Evolutionary conservation across 2,329 filamentous ascomycete species (phyloP).

Genomic region (Hortaea werneckii): DNA sequence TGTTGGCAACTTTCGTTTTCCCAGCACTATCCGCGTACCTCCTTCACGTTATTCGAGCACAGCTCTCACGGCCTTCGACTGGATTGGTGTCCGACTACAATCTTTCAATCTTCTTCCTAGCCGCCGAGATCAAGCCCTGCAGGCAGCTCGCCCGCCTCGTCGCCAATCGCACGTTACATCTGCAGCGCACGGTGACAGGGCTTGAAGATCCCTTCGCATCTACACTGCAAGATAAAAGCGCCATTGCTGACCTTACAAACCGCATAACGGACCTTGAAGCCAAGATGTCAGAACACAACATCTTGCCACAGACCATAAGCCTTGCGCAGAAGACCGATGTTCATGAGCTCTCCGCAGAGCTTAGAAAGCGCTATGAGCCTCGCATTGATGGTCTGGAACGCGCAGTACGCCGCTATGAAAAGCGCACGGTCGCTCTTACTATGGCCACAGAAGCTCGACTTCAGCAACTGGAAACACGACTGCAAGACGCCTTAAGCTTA

Average conservation of each 20-base stretch:
- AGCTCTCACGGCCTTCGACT: constrained; percentile 74
- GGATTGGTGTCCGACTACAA: constrained; percentile 88
- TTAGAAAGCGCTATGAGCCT: constrained; percentile 59
- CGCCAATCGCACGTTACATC: constrained; percentile 65
- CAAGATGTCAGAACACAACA: constrained; percentile 16
- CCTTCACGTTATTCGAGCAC: constrained; percentile 68
- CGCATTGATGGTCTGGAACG: constrained; percentile 83
- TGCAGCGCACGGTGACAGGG: constrained; percentile 59
- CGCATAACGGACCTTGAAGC: constrained; percentile 24
- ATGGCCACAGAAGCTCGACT: constrained; percentile 69
- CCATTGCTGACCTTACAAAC: constrained; percentile 18
- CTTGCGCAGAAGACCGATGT: constrained; percentile 24
- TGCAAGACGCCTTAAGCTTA: constrained; percentile 71
- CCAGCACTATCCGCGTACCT: constrained; percentile 74
- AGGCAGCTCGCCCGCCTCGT: constrained; percentile 74
- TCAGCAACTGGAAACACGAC: constrained; percentile 56
- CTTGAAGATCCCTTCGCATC: constrained; percentile 15
- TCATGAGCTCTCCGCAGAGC: constrained; percentile 33
- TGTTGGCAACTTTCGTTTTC: constrained; percentile 68
- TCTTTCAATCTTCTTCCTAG: constrained; percentile 78
- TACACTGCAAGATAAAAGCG: constrained; percentile 22
- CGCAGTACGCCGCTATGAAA: constrained; percentile 84
- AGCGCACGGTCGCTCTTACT: constrained; percentile 65
- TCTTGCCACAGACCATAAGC: constrained; percentile 14
- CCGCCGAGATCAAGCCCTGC: constrained; percentile 73